Conservation (phyloP, 495 filamentous ascomycete species). For the Hypoxylon subgilvum region DNA sequence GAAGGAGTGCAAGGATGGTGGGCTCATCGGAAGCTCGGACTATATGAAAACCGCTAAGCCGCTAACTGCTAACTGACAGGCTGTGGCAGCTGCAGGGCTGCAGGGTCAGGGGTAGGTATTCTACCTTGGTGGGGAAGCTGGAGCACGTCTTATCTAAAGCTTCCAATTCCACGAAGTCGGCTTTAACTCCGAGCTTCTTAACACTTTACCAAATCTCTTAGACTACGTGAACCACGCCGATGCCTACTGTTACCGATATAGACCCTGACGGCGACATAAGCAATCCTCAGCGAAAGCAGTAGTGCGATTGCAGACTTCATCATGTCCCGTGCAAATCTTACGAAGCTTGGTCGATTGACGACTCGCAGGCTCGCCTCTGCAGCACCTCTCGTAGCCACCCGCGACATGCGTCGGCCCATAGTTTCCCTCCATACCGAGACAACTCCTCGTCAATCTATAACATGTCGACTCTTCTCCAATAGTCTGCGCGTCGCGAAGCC, state of each 20-base stretch:
- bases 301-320: not conserved
- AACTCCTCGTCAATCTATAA: conserved; percentile 2
- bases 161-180: not conserved
- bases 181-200: not conserved
- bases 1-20: conserved; percentile 9
- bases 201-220: no score
- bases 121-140: conserved; percentile 4
- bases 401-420: not conserved
- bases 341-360: conserved; percentile 36
- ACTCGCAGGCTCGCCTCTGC: conserved; percentile 16
- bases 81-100: conserved; percentile 14
- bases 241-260: no score
- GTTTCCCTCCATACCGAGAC: conserved; percentile 4
- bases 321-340: conserved; percentile 40
- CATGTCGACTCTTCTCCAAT: conserved; percentile 16
- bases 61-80: not conserved
- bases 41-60: not conserved
- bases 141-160: conserved; percentile 9
- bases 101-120: conserved; percentile 11
- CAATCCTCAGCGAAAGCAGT: not conserved
- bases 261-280: no score
- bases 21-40: conserved; percentile 25
- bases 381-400: conserved; percentile 10
- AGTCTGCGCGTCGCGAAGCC: conserved; percentile 34
- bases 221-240: not conserved